Conservation (phyloP, 2,329 filamentous ascomycete species). For the Colletotrichum tanaceti region DNA sequence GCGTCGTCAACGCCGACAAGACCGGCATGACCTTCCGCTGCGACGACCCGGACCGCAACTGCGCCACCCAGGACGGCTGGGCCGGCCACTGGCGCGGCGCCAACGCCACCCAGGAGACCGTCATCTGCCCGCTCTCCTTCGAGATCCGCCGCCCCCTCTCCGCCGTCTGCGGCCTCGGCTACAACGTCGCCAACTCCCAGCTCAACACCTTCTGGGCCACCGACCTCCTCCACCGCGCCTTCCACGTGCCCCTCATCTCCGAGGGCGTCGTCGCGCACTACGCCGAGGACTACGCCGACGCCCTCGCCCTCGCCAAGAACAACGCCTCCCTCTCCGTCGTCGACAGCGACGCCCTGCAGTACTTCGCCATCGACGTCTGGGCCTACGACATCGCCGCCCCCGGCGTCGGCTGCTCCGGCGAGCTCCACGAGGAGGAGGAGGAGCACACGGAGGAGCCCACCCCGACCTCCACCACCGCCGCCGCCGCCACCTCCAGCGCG, state of each 20-base stretch:
- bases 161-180: slow-evolving; percentile 71
- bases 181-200: slow-evolving; percentile 66
- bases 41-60: slow-evolving; percentile 76
- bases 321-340: slow-evolving; percentile 61
- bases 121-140: slow-evolving; percentile 75
- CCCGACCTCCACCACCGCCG: slow-evolving; percentile 46
- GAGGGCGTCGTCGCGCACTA: slow-evolving; percentile 72
- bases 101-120: slow-evolving; percentile 74
- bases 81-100: slow-evolving; percentile 75
- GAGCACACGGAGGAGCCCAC: slow-evolving; percentile 20
- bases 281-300: slow-evolving; percentile 67
- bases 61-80: slow-evolving; percentile 64
- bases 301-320: slow-evolving; percentile 62
- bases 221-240: slow-evolving; percentile 74
- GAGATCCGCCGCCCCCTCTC: slow-evolving; percentile 66
- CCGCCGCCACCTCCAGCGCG: slow-evolving; percentile 69
- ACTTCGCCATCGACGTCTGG: slow-evolving; percentile 76
- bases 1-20: slow-evolving; percentile 69
- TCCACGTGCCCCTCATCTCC: slow-evolving; percentile 71
- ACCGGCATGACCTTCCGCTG: slow-evolving; percentile 71
- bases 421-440: slow-evolving; percentile 40
- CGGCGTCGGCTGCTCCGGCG: slow-evolving; percentile 70
- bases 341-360: slow-evolving; percentile 73
- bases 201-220: slow-evolving; percentile 74
- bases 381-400: slow-evolving; percentile 73